Evolutionary conservation across 23 red algal genomes (phyloP).

Genomic region (Cyanidioschyzon merolae): DNA sequence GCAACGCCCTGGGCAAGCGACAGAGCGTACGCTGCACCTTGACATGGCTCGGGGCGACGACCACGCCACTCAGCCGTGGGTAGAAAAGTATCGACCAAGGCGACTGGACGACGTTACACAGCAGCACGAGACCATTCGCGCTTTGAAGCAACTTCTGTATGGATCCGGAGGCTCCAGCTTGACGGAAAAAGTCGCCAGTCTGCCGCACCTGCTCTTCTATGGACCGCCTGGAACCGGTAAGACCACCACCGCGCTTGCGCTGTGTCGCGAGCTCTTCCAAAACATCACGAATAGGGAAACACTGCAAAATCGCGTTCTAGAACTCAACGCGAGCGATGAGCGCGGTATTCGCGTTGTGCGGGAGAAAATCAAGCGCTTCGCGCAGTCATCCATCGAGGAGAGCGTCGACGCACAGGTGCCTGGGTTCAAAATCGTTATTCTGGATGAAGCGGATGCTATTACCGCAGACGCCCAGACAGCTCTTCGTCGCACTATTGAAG

Average conservation of each 20-base stretch:
- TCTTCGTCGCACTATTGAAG: slow-evolving; percentile 86
- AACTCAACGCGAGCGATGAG: slow-evolving; percentile 93
- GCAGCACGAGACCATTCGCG: slow-evolving; percentile 46
- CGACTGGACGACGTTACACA: slow-evolving; percentile 55
- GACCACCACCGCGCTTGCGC: slow-evolving; percentile 79
- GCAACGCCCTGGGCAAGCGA: too few species aligned
- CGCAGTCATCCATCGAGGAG: slow-evolving; percentile 28
- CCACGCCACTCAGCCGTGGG: background rate
- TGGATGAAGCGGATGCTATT: slow-evolving; percentile 97
- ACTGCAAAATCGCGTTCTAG: slow-evolving; percentile 43
- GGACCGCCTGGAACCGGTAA: slow-evolving; percentile 95
- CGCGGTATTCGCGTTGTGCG: slow-evolving; percentile 87
- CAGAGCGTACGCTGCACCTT: too few species aligned
- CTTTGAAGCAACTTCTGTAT: slow-evolving; percentile 16
- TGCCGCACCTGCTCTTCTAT: slow-evolving; percentile 92
- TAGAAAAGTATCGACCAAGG: slow-evolving; percentile 67
- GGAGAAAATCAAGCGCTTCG: slow-evolving; percentile 90
- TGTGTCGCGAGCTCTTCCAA: slow-evolving; percentile 66
- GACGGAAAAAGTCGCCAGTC: slow-evolving; percentile 18
- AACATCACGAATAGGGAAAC: background rate
- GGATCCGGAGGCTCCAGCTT: slow-evolving; percentile 8
- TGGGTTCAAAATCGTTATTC: slow-evolving; percentile 74
- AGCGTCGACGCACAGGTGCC: slow-evolving; percentile 25
- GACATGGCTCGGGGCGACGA: background rate
- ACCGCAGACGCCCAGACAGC: slow-evolving; percentile 95